Evolutionary conservation across 148 eudicot species (phyloP), one percentile per base, ranked within the genome.

Genomic region (Euryodendron excelsum): DNA sequence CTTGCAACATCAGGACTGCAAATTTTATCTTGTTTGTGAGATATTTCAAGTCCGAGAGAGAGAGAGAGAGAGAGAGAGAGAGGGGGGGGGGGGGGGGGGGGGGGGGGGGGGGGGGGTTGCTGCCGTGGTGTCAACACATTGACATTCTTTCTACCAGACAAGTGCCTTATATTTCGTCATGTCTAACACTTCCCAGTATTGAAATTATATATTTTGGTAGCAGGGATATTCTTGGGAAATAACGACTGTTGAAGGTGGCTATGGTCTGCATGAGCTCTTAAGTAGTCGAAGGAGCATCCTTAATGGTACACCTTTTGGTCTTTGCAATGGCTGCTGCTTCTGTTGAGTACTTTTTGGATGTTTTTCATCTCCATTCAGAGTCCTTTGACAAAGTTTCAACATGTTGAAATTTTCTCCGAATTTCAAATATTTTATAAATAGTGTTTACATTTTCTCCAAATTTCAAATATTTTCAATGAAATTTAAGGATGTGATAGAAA

Each of bases 201-300:
- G 56, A 63, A 67, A 33, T 4, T 65, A 58, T 48, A 52, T 72
- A 39, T 60, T 78, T 58, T 82, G 75, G 55, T 73, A 53, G 76
- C 87, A 96, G 99, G 98, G 99, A 36, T 96, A 96, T 85, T 86
- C 99, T 15, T 89, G 95, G 97, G 99, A 96, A 85, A 91, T 96
- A 77, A 96, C 98, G 50, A 93, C 98, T 17, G 93, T 82, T 59
- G 99, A 96, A 86, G 99, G 99, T 39, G 99, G 99, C 81, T 87
- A 92, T 78, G 99, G 99, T 76, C 82, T 96, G 69, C 89, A 93
- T 14, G 92, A 92, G 84, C 84, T 96, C 56, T 87, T 96, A 41
- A 82, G 84, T 69, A 90, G 89, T 81, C 87, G 99, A 76, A 92
- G 92, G 80, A 80, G 83, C 21, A 95, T 93, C 41, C 45, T 93